Base-by-base conservation (phyloP, 345 rosid species). In the Zanthoxylum bungeanum region DNA sequence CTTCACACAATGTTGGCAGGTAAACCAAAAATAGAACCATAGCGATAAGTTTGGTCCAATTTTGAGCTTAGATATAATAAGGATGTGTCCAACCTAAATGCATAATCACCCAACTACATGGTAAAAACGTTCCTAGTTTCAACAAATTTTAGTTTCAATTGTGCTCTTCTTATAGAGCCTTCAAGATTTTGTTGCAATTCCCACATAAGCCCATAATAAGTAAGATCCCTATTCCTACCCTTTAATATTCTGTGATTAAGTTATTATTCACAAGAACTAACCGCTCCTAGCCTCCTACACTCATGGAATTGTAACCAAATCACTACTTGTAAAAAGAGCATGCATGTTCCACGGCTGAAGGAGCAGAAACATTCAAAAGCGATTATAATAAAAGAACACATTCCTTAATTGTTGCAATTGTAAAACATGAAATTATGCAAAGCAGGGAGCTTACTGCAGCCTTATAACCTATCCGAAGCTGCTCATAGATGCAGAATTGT, bases 401-500 rank as follows among this genome's bases (percentile, higher is more conserved):
- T 58, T 51, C 19, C 60, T 39, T 40, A 51, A 47, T 0, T 1
- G 12, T n/a, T 33, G 22, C n/a, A 71, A 75, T 9, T 47, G 63
- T n/a, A 22, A 22, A 72, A 49, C 12, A 16, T 19, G 31, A 52
- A 31, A 37, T 53, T 52, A 17, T 21, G 24, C n/a, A 4, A 7
- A 19, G 44, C 44, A n/a, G 52, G 80, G 78, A 72, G 65, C 86
- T 85, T 86, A 90, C 98, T 34, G 88, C 96, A 24, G 56, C 84
- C 72, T 86, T 95, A 78, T 92, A 95, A 47, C 96, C 97, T 70
- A 95, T 76, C 66, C 96, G 86, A 50, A 95, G 86, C 83, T 95
- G 98, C 87, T 95, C 98, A 44, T 95, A 95, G 75, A 92, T 84
- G 81, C 98, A 95, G 81, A 95, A 95, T 74, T 95, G 98, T 75